Percentiles rank a stretch among this genome's conserved stretches.
phyloP scores from a whole-genome alignment of 768 basidiomycete genomes.

The Tylopilus sp. region DNA sequence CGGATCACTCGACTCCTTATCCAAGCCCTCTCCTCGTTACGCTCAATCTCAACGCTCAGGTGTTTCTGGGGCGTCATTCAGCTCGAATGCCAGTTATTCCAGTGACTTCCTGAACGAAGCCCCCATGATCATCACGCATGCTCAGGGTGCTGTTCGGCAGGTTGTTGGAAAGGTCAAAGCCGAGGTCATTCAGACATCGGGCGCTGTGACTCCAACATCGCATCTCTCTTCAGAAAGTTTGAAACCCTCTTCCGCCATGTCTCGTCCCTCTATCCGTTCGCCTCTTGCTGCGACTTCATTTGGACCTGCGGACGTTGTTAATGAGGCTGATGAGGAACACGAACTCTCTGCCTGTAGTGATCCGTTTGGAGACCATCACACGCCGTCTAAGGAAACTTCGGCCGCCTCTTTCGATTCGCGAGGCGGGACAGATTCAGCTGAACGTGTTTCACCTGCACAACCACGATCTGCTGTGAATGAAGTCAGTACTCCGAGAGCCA shows the following conservation, averaged over 20 bases:
- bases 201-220: constrained; percentile 30
- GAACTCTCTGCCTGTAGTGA: constrained; percentile 32
- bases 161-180: constrained; percentile 77
- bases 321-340: constrained; percentile 41
- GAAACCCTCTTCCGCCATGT: constrained; percentile 36
- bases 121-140: constrained; percentile 76
- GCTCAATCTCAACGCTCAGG: constrained; percentile 53
- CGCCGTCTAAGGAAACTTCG: constrained; percentile 17
- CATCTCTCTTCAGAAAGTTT: constrained; percentile 35
- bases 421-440: constrained; percentile 37
- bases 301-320: constrained; percentile 61
- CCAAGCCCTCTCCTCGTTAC: constrained; percentile 32
- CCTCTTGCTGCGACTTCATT: constrained; percentile 72
- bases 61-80: constrained; percentile 62
- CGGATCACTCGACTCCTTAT: constrained; percentile 51
- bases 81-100: constrained; percentile 70
- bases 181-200: constrained; percentile 67
- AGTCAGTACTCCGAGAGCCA: constrained; percentile 64
- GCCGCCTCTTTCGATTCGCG: constrained; percentile 19
- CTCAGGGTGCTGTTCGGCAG: constrained; percentile 59
- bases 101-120: constrained; percentile 81
- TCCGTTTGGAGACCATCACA: constrained; percentile 65
- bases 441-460: constrained; percentile 46
- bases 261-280: constrained; percentile 52
- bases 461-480: constrained; percentile 57